Evolutionary conservation across 2,329 filamentous ascomycete genomes (phyloP).

Genomic region (Mycocentrospora acerina): DNA sequence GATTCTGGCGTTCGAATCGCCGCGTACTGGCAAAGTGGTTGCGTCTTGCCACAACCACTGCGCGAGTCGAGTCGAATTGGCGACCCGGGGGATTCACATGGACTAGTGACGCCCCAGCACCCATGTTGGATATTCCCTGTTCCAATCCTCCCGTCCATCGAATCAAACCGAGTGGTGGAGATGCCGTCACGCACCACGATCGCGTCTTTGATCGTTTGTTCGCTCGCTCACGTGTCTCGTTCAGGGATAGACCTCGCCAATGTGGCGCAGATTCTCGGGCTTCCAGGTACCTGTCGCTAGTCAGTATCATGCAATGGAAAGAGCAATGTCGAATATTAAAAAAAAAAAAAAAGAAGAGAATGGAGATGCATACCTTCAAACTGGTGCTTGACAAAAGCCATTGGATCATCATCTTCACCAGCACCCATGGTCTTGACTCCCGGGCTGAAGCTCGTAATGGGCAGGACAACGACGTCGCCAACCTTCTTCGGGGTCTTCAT

Average conservation of each 20-base stretch:
- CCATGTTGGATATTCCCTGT: too few species aligned
- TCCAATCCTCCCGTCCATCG: too few species aligned
- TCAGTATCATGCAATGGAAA: slow-evolving; percentile 23
- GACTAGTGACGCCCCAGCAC: too few species aligned
- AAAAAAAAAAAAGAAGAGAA: slow-evolving; percentile 1
- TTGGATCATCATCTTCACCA: slow-evolving; percentile 82
- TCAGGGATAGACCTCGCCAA: slow-evolving; percentile 37
- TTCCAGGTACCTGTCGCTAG: slow-evolving; percentile 38
- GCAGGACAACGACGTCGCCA: slow-evolving; percentile 88
- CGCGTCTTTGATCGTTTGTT: too few species aligned
- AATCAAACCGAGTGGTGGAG: too few species aligned
- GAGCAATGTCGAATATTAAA: slow-evolving; percentile 3
- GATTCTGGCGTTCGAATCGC: too few species aligned
- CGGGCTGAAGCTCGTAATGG: slow-evolving; percentile 96
- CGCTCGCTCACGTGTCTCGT: neutral
- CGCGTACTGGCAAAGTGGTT: too few species aligned
- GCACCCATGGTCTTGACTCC: slow-evolving; percentile 93
- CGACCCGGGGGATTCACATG: too few species aligned
- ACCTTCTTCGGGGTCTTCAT: slow-evolving; percentile 82
- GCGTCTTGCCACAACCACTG: too few species aligned
- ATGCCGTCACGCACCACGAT: too few species aligned
- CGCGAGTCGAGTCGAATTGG: too few species aligned
- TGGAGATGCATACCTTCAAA: slow-evolving; percentile 75
- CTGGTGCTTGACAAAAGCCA: slow-evolving; percentile 96
- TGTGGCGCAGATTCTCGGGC: slow-evolving; percentile 37